These are phyloP conservation scores for Cladorrhinum sp. DNA, from an alignment of 2,329 filamentous ascomycete species.

Conservation along the genomic window DNA sequence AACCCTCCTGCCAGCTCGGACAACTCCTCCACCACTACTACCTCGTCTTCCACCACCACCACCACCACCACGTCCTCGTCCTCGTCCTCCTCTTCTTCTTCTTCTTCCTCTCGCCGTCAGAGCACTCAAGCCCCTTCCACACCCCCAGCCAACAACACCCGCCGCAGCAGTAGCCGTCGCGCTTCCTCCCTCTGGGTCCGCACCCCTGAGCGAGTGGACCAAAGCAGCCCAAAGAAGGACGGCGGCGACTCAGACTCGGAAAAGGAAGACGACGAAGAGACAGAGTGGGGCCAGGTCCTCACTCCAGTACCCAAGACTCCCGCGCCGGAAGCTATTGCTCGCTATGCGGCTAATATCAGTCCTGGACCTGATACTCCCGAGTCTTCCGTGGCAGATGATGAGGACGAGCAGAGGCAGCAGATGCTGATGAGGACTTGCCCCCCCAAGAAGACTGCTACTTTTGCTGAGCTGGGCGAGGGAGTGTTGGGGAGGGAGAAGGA, in stretches of 20 bases:
- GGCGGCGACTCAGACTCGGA: conserved; percentile 30
- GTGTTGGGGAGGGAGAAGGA: conserved; percentile 3
- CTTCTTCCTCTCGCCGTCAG: conserved; percentile 27
- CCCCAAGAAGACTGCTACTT: conserved; percentile 46
- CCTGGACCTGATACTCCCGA: conserved; percentile 30
- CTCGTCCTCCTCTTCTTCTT: not conserved
- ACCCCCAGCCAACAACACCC: conserved; percentile 41
- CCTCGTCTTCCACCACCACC: not conserved
- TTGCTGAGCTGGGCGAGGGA: conserved; percentile 41
- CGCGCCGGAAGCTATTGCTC: conserved; percentile 51
- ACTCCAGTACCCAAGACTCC: conserved; percentile 59
- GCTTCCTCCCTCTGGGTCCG: conserved; percentile 47
- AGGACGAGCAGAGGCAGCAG: conserved; percentile 36
- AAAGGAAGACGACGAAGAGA: conserved; percentile 38
- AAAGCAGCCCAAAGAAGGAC: conserved; percentile 28
- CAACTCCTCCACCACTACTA: not conserved
- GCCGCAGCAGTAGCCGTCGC: conserved; percentile 45
- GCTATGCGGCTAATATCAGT: conserved; percentile 48
- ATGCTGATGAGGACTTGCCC: conserved; percentile 54
- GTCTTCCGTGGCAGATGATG: conserved; percentile 25
- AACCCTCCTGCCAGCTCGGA: not conserved
- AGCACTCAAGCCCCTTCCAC: conserved; percentile 32
- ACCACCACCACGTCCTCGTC: not conserved
- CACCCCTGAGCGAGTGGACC: conserved; percentile 44
- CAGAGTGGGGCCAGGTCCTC: conserved; percentile 43